Conservation (phyloP, 2,329 filamentous ascomycete genomes). For the Thielaviopsis punctulata region DNA sequence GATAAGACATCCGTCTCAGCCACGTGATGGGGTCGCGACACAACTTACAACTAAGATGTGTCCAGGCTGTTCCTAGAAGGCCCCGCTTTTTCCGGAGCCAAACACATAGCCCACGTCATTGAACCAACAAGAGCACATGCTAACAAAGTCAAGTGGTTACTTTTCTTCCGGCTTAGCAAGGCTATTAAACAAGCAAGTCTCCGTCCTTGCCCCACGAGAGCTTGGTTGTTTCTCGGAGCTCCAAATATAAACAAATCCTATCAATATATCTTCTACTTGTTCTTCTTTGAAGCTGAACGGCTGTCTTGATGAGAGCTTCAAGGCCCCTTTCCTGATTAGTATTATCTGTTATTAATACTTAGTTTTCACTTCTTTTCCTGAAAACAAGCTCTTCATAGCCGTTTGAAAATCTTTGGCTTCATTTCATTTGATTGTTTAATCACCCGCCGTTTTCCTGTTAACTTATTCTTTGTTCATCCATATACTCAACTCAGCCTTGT, state of each 20-base stretch:
- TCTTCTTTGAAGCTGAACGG: background rate
- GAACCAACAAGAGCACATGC: background rate
- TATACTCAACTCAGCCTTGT: background rate
- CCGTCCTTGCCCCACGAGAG: background rate
- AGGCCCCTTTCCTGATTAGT: background rate
- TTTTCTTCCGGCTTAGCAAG: background rate
- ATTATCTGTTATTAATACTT: background rate
- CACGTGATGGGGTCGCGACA: conserved; percentile 4
- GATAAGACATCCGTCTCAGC: background rate
- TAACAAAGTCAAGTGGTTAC: background rate
- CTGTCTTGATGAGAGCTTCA: background rate
- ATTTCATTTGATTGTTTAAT: background rate
- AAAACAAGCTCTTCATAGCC: background rate
- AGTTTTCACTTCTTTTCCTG: background rate
- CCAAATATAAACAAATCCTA: background rate
- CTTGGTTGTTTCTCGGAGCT: background rate
- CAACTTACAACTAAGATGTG: background rate
- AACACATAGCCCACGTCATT: conserved; percentile 1
- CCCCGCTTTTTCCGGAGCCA: background rate
- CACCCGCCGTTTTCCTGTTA: background rate
- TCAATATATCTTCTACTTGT: background rate
- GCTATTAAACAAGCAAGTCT: background rate
- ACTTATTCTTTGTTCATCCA: background rate
- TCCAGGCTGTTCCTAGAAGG: background rate
- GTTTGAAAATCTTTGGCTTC: background rate